phyloP scores from a whole-genome alignment of 495 filamentous ascomycete genomes.

The Tuber melanosporum region DNA sequence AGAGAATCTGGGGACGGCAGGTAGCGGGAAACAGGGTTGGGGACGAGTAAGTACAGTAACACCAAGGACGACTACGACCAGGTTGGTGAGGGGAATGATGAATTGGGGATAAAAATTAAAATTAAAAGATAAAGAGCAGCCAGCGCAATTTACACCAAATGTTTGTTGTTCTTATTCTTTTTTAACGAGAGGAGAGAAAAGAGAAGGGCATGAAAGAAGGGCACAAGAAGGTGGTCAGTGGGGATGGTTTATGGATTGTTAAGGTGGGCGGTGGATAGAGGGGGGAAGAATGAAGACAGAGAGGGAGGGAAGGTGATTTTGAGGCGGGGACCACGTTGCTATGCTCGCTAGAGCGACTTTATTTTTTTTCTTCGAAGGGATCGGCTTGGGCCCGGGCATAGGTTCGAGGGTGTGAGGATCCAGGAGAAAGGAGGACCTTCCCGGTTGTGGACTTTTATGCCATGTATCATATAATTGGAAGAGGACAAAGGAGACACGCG shows the following conservation, averaged over 20 bases:
- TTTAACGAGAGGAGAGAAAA: slow-evolving; percentile 22
- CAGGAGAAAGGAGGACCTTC: background rate
- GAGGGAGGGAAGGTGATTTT: slow-evolving; percentile 1
- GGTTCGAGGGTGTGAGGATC: background rate
- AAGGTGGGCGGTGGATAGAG: slow-evolving; percentile 7
- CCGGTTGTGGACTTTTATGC: slow-evolving; percentile 1
- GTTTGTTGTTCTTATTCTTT: slow-evolving; percentile 6
- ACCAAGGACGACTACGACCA: slow-evolving; percentile 18
- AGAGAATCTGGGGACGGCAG: background rate
- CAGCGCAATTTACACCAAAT: slow-evolving; percentile 26
- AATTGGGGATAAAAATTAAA: background rate
- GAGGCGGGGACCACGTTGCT: slow-evolving; percentile 15
- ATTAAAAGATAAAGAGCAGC: slow-evolving; percentile 19
- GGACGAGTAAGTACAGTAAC: background rate
- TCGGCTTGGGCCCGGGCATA: background rate
- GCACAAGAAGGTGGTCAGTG: slow-evolving; percentile 21
- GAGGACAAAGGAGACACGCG: background rate
- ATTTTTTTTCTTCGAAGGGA: too few species aligned
- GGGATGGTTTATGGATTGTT: slow-evolving; percentile 14
- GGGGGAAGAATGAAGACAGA: slow-evolving; percentile 13
- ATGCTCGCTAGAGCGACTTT: background rate
- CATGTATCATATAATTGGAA: background rate
- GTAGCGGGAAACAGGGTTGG: background rate
- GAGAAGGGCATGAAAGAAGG: slow-evolving; percentile 15
- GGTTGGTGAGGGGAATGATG: slow-evolving; percentile 15